Evolutionary conservation across 768 basidiomycete species (phyloP).

Genomic region (Gloeopeniophorella convolvens): DNA sequence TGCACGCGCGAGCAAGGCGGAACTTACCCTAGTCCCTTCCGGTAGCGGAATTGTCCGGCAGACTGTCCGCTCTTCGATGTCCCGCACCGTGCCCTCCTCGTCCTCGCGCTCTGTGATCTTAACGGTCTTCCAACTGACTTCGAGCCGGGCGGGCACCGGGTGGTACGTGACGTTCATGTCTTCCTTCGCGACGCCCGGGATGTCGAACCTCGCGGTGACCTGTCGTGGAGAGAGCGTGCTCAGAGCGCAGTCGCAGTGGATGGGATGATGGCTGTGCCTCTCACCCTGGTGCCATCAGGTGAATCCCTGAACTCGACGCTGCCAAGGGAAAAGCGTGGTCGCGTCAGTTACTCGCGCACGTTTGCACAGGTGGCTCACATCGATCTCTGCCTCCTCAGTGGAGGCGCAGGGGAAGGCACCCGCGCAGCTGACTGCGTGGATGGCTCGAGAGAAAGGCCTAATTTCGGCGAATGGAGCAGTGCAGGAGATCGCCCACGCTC

Average conservation of each 20-base stretch:
- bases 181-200: slow-evolving; percentile 63
- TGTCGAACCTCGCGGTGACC: slow-evolving; percentile 64
- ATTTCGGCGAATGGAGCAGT: slow-evolving; percentile 7
- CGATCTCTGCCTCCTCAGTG: slow-evolving; percentile 54
- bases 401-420: slow-evolving; percentile 25
- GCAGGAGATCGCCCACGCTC: slow-evolving; percentile 32
- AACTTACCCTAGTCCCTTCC: slow-evolving; percentile 61
- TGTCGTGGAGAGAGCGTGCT: slow-evolving; percentile 21
- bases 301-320: slow-evolving; percentile 70
- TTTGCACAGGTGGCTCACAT: slow-evolving; percentile 38
- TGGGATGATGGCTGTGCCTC: slow-evolving; percentile 22
- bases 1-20: background rate
- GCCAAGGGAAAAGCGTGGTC: slow-evolving; percentile 8
- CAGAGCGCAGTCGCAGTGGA: slow-evolving; percentile 15
- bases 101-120: slow-evolving; percentile 50
- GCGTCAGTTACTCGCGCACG: background rate
- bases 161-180: slow-evolving; percentile 74
- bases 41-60: slow-evolving; percentile 66
- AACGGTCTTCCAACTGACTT: slow-evolving; percentile 60
- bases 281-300: slow-evolving; percentile 52
- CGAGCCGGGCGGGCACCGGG: slow-evolving; percentile 38
- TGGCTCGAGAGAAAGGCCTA: slow-evolving; percentile 2
- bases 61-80: slow-evolving; percentile 55
- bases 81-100: slow-evolving; percentile 58
- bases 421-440: slow-evolving; percentile 3